phyloP scores from a whole-genome alignment of 78 protist species.

The Trichosphaerium sp. region DNA sequence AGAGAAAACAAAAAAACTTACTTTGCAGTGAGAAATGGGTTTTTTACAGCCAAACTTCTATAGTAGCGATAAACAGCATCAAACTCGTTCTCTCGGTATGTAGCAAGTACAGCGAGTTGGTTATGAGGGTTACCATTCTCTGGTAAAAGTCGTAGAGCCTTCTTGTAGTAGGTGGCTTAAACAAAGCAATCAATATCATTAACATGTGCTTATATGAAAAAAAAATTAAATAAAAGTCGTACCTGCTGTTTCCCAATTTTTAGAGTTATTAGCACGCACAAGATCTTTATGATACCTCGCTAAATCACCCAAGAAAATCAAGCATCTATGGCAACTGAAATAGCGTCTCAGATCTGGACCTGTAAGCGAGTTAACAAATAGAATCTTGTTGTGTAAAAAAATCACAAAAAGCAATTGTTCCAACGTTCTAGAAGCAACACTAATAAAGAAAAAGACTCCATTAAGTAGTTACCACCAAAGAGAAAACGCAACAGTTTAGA shows the following conservation, averaged over 20 bases:
- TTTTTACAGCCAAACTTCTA: not conserved
- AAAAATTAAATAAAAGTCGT: not conserved
- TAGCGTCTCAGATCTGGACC: no score
- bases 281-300: not conserved
- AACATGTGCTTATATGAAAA: not conserved
- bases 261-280: not conserved
- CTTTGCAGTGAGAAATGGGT: not conserved
- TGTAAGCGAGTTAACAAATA: no score
- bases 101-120: conserved; percentile 6
- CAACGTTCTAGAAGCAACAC: no score
- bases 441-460: no score
- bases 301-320: not conserved
- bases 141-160: not conserved
- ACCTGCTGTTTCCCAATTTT: not conserved
- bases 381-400: conserved; percentile 2
- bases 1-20: no score
- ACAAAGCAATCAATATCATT: not conserved
- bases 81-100: not conserved
- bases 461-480: no score
- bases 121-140: not conserved
- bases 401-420: no score
- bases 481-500: no score
- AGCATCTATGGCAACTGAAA: not conserved
- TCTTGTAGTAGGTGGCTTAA: not conserved
- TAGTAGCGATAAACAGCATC: not conserved